phyloP scores from a whole-genome alignment of 495 filamentous ascomycete species.

The Niebla homalea region DNA sequence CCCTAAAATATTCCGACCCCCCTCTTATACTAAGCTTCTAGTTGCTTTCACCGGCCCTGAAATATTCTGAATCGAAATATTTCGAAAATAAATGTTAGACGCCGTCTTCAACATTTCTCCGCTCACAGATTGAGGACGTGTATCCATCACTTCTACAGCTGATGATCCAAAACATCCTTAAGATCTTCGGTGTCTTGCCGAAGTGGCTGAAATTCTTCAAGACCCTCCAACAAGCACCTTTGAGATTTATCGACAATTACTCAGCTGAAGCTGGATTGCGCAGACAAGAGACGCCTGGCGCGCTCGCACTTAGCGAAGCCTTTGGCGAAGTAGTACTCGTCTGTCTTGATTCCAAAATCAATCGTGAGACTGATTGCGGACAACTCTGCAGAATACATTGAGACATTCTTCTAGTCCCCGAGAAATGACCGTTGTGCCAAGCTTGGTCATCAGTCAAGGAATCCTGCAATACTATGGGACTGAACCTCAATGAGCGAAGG shows the following conservation, averaged over 20 bases:
- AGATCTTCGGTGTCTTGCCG: conserved; percentile 46
- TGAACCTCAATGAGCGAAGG: conserved; percentile 44
- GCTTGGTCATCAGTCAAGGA: conserved; percentile 45
- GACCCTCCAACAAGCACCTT: conserved; percentile 43
- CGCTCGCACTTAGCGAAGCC: conserved; percentile 44
- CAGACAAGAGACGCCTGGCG: conserved; percentile 43
- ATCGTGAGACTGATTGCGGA: conserved; percentile 41
- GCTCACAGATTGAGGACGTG: conserved; percentile 50
- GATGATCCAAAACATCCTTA: conserved; percentile 40
- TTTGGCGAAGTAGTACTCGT: conserved; percentile 51
- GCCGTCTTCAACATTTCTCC: conserved; percentile 42
- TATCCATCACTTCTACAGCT: conserved; percentile 47
- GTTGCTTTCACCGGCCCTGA: too few species aligned
- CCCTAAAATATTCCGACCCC: too few species aligned
- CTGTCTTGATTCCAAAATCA: conserved; percentile 53
- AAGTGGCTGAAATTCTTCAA: conserved; percentile 50
- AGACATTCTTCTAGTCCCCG: conserved; percentile 52
- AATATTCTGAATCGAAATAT: conserved; percentile 48
- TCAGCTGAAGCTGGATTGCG: conserved; percentile 30
- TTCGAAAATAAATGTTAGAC: too few species aligned
- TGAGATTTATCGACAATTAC: conserved; percentile 36
- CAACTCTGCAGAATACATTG: conserved; percentile 51
- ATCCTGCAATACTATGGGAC: conserved; percentile 41
- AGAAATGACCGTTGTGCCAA: conserved; percentile 37
- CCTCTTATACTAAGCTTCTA: too few species aligned